phyloP scores from a whole-genome alignment of 164 flowering plant genomes.

The Tetrastigma voinierianum region DNA sequence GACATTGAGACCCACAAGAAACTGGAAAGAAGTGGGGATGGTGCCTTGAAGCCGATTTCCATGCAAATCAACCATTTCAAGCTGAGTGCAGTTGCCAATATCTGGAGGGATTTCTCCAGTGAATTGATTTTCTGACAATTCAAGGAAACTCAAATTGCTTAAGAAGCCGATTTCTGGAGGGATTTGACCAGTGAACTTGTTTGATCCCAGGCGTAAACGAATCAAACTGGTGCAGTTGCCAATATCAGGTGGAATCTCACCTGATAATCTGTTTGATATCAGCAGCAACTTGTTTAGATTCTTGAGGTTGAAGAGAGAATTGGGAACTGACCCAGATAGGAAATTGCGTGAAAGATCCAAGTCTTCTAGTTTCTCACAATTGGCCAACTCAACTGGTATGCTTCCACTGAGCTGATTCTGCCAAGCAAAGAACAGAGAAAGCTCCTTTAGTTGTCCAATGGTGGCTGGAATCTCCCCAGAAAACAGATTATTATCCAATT shows the following conservation, averaged over 20 bases:
- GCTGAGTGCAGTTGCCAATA: slow-evolving; percentile 46
- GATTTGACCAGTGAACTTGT: slow-evolving; percentile 46
- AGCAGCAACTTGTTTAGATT: slow-evolving; percentile 50
- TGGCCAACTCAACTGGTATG: slow-evolving; percentile 45
- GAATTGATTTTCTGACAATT: slow-evolving; percentile 50
- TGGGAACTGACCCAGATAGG: slow-evolving; percentile 53
- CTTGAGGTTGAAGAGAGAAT: slow-evolving; percentile 39
- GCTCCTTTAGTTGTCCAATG: slow-evolving; percentile 47
- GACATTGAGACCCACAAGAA: slow-evolving; percentile 38
- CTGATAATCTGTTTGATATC: slow-evolving; percentile 49
- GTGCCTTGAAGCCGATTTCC: slow-evolving; percentile 43
- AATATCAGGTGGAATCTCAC: slow-evolving; percentile 50
- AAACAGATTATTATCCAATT: slow-evolving; percentile 52
- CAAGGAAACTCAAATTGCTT: slow-evolving; percentile 46
- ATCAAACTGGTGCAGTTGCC: slow-evolving; percentile 47
- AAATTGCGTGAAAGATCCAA: slow-evolving; percentile 58
- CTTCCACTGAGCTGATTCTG: slow-evolving; percentile 54
- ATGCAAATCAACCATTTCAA: slow-evolving; percentile 60
- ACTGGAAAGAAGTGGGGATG: slow-evolving; percentile 41
- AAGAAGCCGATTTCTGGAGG: slow-evolving; percentile 50
- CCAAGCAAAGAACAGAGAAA: slow-evolving; percentile 62
- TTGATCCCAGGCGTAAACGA: slow-evolving; percentile 50
- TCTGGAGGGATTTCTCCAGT: slow-evolving; percentile 46
- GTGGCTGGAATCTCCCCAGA: slow-evolving; percentile 47
- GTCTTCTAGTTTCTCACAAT: slow-evolving; percentile 46